Percentiles rank a stretch among this genome's conserved stretches.
phyloP scores from a whole-genome alignment of 805 yeast genomes.

The Metschnikowia corniflorae region DNA sequence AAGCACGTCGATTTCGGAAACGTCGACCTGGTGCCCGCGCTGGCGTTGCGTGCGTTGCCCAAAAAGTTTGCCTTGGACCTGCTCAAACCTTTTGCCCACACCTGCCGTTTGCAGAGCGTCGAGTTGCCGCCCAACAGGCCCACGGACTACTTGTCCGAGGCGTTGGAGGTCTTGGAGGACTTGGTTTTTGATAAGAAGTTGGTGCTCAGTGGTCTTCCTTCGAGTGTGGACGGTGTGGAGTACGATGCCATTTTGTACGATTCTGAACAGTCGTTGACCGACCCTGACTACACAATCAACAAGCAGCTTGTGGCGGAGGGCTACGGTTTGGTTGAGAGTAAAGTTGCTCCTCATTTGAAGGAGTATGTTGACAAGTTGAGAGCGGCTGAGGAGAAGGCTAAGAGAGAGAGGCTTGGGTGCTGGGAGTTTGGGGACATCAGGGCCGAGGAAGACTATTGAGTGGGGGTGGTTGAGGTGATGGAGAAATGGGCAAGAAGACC shows the following conservation, averaged over 20 bases:
- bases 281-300: conserved; percentile 58
- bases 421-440: conserved; percentile 77
- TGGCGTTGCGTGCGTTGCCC: conserved; percentile 52
- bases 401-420: conserved; percentile 52
- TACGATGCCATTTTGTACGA: conserved; percentile 54
- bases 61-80: conserved; percentile 38
- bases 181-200: conserved; percentile 48
- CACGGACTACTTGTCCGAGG: conserved; percentile 52
- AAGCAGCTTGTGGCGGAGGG: conserved; percentile 56
- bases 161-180: conserved; percentile 52
- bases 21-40: conserved; percentile 40
- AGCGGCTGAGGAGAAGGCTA: conserved; percentile 48
- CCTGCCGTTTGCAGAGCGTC: conserved; percentile 50
- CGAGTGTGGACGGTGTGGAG: conserved; percentile 40
- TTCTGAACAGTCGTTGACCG: conserved; percentile 48
- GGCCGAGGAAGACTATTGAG: conserved; percentile 44
- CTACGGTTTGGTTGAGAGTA: conserved; percentile 51
- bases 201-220: conserved; percentile 50
- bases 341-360: conserved; percentile 28
- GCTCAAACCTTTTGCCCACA: conserved; percentile 53
- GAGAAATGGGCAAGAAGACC: too few relatives aligned
- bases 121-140: conserved; percentile 56
- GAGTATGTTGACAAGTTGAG: conserved; percentile 34
- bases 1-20: conserved; percentile 63
- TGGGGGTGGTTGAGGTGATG: background rate